These are phyloP conservation scores for Trichoderma sp. DNA, from an alignment of 2,329 filamentous ascomycete genomes.

Conservation along the genomic window DNA sequence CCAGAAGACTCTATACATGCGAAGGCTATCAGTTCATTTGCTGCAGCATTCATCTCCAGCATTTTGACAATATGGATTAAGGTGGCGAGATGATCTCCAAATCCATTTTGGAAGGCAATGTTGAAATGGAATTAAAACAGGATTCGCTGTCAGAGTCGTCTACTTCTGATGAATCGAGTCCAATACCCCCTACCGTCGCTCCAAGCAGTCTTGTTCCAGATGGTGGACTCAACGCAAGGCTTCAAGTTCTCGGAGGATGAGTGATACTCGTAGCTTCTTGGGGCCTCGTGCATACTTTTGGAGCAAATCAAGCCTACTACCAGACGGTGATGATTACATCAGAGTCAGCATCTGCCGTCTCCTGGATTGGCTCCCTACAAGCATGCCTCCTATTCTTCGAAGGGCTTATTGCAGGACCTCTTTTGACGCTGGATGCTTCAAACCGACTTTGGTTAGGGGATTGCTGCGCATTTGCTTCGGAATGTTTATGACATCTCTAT, in stretches of 20 bases:
- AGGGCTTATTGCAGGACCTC: slow-evolving; percentile 37
- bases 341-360: slow-evolving; percentile 30
- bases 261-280: slow-evolving; percentile 39
- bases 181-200: not conserved
- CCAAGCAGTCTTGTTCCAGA: not conserved
- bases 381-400: slow-evolving; percentile 40
- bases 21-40: not conserved
- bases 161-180: not conserved
- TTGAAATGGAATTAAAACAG: not conserved
- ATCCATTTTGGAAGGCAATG: not conserved
- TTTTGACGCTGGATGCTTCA: slow-evolving; percentile 47
- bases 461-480: not conserved
- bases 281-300: slow-evolving; percentile 44
- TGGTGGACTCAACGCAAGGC: not conserved
- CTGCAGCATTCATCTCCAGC: not conserved
- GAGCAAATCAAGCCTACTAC: slow-evolving; percentile 56
- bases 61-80: not conserved
- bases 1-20: not conserved
- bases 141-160: not conserved
- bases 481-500: not conserved
- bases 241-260: not conserved
- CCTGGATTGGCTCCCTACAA: slow-evolving; percentile 47
- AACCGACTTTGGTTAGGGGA: slow-evolving; percentile 32
- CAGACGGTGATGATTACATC: slow-evolving; percentile 31
- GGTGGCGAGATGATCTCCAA: not conserved